phyloP scores from a whole-genome alignment of 208 protist species.

The Histomonas meleagridis region DNA sequence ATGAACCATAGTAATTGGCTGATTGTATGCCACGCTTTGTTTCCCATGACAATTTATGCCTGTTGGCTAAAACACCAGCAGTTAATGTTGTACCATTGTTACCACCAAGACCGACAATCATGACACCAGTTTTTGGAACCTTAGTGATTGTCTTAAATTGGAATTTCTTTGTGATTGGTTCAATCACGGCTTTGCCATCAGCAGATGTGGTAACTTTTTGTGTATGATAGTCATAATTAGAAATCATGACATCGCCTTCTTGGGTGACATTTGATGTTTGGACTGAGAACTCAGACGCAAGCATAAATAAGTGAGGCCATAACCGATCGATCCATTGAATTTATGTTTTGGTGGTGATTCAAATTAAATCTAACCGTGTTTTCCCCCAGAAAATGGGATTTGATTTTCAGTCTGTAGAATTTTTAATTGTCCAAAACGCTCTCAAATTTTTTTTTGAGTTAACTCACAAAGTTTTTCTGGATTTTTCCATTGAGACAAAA shows the following conservation, averaged over 20 bases:
- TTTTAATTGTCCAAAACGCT: too few relatives aligned
- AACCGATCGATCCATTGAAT: too few relatives aligned
- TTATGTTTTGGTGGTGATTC: too few relatives aligned
- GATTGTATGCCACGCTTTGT: constrained; percentile 69
- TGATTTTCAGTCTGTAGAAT: too few relatives aligned
- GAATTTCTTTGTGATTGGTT: neutral
- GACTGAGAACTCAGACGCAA: neutral
- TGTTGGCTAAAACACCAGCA: constrained; percentile 84
- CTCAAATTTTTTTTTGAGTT: too few relatives aligned
- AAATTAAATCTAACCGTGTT: too few relatives aligned
- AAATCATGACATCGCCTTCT: neutral
- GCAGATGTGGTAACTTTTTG: neutral
- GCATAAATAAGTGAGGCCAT: neutral
- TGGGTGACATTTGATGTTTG: neutral
- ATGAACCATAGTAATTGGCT: constrained; percentile 88
- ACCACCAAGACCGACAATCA: constrained; percentile 87
- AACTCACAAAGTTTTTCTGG: too few relatives aligned
- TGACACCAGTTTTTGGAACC: constrained; percentile 50
- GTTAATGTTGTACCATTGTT: constrained; percentile 96
- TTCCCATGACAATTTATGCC: constrained; percentile 68
- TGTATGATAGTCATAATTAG: constrained; percentile 21
- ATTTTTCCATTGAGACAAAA: too few relatives aligned
- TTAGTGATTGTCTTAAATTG: constrained; percentile 19
- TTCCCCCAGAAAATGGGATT: too few relatives aligned
- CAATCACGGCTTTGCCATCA: neutral